These are phyloP conservation scores for Saxispiralis lemnorum DNA, from an alignment of 495 filamentous ascomycete genomes.

Conservation along the genomic window DNA sequence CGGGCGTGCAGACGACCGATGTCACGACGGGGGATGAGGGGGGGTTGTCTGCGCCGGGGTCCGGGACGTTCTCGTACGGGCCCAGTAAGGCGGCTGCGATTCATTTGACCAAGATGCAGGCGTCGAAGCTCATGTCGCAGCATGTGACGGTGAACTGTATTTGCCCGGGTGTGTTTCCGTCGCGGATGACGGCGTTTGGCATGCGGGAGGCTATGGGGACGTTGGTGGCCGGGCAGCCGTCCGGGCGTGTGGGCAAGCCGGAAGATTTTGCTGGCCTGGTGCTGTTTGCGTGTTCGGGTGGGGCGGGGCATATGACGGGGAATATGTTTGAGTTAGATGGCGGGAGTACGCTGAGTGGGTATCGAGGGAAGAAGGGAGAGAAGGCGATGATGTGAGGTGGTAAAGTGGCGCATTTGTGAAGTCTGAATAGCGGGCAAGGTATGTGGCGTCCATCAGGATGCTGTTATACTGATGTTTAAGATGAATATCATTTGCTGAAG, in stretches of 20 bases:
- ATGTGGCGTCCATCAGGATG: too few species aligned
- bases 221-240: constrained; percentile 19
- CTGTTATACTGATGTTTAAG: too few species aligned
- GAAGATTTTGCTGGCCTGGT: constrained; percentile 22
- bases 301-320: constrained; percentile 22
- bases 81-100: constrained; percentile 24
- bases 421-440: too few species aligned
- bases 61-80: constrained; percentile 22
- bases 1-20: constrained; percentile 22
- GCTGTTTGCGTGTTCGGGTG: constrained; percentile 19
- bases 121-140: constrained; percentile 21
- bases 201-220: constrained; percentile 20
- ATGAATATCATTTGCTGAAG: too few species aligned
- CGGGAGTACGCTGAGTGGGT: constrained; percentile 19
- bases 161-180: constrained; percentile 24
- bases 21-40: constrained; percentile 20
- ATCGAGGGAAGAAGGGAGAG: constrained; percentile 16
- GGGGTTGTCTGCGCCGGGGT: constrained; percentile 17
- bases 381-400: constrained; percentile 12
- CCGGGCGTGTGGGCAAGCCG: constrained; percentile 22
- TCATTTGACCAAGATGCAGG: constrained; percentile 23
- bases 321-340: constrained; percentile 24
- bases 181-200: constrained; percentile 22
- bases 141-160: constrained; percentile 23
- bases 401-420: too few species aligned